Evolutionary conservation across 768 basidiomycete genomes (phyloP), one percentile per base, ranked within the genome.

Genomic region (Trametes cinnabarina): DNA sequence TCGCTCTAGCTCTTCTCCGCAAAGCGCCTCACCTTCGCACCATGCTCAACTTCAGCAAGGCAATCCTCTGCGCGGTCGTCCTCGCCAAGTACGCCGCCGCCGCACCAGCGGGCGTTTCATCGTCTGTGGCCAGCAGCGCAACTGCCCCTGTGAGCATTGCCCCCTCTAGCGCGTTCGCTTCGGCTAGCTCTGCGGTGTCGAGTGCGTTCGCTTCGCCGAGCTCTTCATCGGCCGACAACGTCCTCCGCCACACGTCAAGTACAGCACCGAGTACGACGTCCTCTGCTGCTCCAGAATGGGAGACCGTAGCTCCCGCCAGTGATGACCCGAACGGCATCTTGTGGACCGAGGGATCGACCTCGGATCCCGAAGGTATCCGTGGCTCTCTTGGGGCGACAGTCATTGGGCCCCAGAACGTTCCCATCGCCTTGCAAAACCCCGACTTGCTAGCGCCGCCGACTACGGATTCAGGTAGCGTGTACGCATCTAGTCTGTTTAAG

Each of bases 381-480:
- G 78, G 70, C 1, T 30, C 63, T 0, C 70, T 80, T 3, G 84
- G 85, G 0, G 72, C 74, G 0, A 57, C 54, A 4, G 74, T 88
- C 51, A 64, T 88, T 2, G 86, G 83, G 1, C 86, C 83, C 0
- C 73, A 84, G 52, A 85, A 88, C 63, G 57, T 78, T 4, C 77
- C 79, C 3, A 35, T 87, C n/a, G 77, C 83, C 49, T 50, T 77
- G 25, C 74, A 88, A 68, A 85, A 86, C 50, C 74, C 84, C 9
- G 82, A 88, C 49, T 51, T 74, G 4, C 62, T 88, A 0, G 82
- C 82, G 10, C 83, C 85, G 42, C 87, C 87, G 3, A 78, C 76
- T 6, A 87, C 88, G 0, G 87, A 89, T 64, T 64, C 73, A 22
- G 86, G 87, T 12, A 58, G 57, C 22, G 72, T 88, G 77, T 74